Evolutionary conservation across 2,329 filamentous ascomycete genomes (phyloP).

Genomic region (Aspergillus niger): DNA sequence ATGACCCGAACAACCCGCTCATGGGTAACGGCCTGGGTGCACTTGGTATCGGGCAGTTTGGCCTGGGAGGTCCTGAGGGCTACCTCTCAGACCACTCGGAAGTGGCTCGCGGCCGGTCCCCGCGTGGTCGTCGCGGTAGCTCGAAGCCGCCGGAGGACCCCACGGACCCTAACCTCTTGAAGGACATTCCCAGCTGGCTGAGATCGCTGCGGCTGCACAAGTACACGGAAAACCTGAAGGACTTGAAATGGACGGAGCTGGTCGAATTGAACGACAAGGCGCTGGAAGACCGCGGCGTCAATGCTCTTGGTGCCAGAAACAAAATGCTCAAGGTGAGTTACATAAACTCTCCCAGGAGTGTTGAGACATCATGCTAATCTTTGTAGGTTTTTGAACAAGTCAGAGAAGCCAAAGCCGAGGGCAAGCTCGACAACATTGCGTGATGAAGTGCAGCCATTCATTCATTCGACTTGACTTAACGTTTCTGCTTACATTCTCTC

Average conservation of each 20-base stretch:
- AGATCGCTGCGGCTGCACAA: conserved; percentile 94
- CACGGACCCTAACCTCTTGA: conserved; percentile 82
- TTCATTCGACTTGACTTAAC: conserved; percentile 11
- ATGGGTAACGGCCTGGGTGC: conserved; percentile 71
- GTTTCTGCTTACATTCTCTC: conserved; percentile 29
- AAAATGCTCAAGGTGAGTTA: conserved; percentile 90
- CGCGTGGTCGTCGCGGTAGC: conserved; percentile 86
- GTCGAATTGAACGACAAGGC: conserved; percentile 91
- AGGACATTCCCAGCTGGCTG: conserved; percentile 96
- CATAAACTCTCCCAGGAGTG: no score
- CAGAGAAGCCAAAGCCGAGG: conserved; percentile 74
- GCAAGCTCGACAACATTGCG: conserved; percentile 58
- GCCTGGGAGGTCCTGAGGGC: conserved; percentile 71
- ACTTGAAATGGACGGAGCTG: conserved; percentile 93
- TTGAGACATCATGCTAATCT: conserved; percentile 19
- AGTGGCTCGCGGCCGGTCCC: conserved; percentile 84
- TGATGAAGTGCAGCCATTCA: conserved; percentile 27
- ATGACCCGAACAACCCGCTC: conserved; percentile 70
- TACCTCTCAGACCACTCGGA: conserved; percentile 95
- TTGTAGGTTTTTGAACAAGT: conserved; percentile 88
- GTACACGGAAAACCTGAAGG: conserved; percentile 97
- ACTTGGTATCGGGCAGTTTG: conserved; percentile 72
- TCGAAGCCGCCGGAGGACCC: conserved; percentile 98
- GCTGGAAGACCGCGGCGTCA: conserved; percentile 88
- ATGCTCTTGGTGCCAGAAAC: conserved; percentile 87